phyloP scores from a whole-genome alignment of 2,329 filamentous ascomycete genomes.

The Sclerotinia borealis region DNA sequence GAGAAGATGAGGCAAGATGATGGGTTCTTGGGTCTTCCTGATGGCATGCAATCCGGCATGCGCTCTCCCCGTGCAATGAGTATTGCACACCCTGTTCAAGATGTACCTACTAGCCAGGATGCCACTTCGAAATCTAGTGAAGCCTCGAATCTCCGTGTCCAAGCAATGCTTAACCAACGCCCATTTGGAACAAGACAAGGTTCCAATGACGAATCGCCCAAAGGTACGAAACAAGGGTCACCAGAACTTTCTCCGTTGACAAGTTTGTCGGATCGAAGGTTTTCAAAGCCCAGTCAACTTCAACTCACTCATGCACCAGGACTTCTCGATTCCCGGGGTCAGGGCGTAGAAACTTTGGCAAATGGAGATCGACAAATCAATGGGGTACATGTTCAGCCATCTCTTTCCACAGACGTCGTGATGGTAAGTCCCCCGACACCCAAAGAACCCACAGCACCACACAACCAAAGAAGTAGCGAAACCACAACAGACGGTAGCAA shows the following conservation, averaged over 20 bases:
- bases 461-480: conserved; percentile 51
- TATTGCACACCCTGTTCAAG: conserved; percentile 23
- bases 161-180: conserved; percentile 23
- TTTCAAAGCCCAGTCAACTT: conserved; percentile 31
- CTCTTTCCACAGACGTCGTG: conserved; percentile 27
- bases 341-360: conserved; percentile 5
- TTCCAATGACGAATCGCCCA: conserved; percentile 16
- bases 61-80: conserved; percentile 31
- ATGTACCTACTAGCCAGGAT: conserved; percentile 18
- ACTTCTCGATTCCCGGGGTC: conserved; percentile 15
- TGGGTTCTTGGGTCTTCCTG: conserved; percentile 16
- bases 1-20: conserved; percentile 33
- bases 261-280: conserved; percentile 20
- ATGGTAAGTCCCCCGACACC: conserved; percentile 22
- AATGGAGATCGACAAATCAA: conserved; percentile 14
- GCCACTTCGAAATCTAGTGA: conserved; percentile 3
- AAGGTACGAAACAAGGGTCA: conserved; percentile 14
- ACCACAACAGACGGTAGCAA: conserved; percentile 56
- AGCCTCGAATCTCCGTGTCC: conserved; percentile 21
- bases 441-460: conserved; percentile 12
- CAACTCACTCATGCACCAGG: conserved; percentile 27
- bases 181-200: conserved; percentile 21
- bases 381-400: conserved; percentile 17
- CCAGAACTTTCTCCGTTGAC: conserved; percentile 22
- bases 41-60: conserved; percentile 32